Conservation (phyloP, 805 yeast species). For the Saccharomycopsis malanga region DNA sequence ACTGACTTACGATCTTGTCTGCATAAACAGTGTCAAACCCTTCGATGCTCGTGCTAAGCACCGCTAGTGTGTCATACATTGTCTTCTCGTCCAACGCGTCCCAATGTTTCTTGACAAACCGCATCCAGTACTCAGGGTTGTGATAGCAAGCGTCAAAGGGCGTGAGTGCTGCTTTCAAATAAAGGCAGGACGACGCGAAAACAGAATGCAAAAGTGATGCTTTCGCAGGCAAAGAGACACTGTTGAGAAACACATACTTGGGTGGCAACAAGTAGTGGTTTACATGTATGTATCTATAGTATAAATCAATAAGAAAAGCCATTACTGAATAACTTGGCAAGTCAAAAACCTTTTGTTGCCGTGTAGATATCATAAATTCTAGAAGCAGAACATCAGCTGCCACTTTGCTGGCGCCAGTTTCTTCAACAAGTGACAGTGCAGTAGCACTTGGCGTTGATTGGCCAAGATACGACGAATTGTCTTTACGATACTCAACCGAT, state of each 20-base stretch:
- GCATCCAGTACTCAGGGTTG: conserved; percentile 12
- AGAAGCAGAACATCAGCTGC: not conserved
- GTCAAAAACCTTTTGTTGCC: conserved; percentile 29
- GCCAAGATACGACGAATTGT: not conserved
- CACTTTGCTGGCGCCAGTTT: not conserved
- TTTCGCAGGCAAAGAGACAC: conserved; percentile 20
- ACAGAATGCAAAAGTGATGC: conserved; percentile 5
- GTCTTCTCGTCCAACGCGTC: not conserved
- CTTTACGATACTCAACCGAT: not conserved
- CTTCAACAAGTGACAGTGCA: not conserved
- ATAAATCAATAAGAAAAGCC: conserved; percentile 32
- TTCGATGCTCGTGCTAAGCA: not conserved
- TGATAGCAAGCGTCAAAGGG: not conserved
- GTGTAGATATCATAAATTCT: conserved; percentile 25
- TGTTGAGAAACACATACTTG: conserved; percentile 28
- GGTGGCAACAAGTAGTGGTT: conserved; percentile 32
- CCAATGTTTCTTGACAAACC: conserved; percentile 10
- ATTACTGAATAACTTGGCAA: conserved; percentile 34
- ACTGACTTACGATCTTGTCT: not conserved
- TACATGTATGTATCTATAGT: conserved; percentile 36
- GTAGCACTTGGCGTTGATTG: not conserved
- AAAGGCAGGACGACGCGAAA: conserved; percentile 3
- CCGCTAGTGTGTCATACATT: not conserved
- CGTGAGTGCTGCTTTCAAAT: not conserved
- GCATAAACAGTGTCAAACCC: not conserved